These are phyloP conservation scores for Ascoidea tarda DNA, from an alignment of 805 yeast genomes.

Conservation along the genomic window DNA sequence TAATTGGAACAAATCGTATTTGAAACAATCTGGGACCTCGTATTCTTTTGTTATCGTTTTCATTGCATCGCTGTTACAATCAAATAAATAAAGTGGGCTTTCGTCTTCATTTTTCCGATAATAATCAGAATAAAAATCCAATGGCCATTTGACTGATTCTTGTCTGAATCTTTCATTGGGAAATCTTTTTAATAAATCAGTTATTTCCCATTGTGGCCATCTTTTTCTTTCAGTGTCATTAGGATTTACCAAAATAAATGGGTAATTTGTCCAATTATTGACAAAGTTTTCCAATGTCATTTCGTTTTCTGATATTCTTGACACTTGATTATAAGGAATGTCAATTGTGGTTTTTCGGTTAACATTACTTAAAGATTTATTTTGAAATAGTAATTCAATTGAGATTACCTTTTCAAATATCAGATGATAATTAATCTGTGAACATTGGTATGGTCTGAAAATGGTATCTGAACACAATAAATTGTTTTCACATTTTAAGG, in stretches of 20 bases:
- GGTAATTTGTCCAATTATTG: conserved; percentile 30
- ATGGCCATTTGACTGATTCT: conserved; percentile 74
- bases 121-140: conserved; percentile 47
- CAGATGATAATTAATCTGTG: conserved; percentile 46
- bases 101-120: conserved; percentile 55
- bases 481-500: conserved; percentile 29
- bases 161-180: conserved; percentile 59
- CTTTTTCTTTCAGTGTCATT: conserved; percentile 14
- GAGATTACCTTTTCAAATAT: conserved; percentile 33
- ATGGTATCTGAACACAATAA: conserved; percentile 62
- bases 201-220: conserved; percentile 59
- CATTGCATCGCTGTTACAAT: conserved; percentile 65
- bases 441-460: conserved; percentile 72
- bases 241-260: conserved; percentile 41
- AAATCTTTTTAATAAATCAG: conserved; percentile 33
- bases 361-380: conserved; percentile 1
- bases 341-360: conserved; percentile 9
- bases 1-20: conserved; percentile 46
- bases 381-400: conserved; percentile 25
- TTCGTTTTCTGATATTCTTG: conserved; percentile 31
- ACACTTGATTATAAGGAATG: conserved; percentile 1
- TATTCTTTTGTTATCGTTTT: conserved; percentile 38
- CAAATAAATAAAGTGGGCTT: conserved; percentile 76
- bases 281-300: conserved; percentile 34
- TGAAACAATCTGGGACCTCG: conserved; percentile 36